Conservation (phyloP, 78 protist species). For the Reticulomyxa filosa region DNA sequence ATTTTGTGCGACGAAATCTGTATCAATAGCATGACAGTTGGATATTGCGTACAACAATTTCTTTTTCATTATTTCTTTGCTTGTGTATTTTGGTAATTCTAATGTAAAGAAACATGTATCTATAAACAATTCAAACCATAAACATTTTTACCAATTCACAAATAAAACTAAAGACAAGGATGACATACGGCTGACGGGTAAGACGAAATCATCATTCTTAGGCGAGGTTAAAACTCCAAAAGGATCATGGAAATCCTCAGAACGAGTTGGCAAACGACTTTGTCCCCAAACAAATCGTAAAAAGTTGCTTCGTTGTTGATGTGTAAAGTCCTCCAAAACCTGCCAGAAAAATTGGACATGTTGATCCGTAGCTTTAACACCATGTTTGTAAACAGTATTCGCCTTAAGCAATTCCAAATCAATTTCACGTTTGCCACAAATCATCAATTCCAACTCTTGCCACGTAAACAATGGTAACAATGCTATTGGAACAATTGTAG, state of each 20-base stretch:
- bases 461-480: neutral
- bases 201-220: too few relatives aligned
- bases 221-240: too few relatives aligned
- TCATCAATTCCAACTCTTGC: neutral
- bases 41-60: neutral
- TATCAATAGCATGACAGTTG: neutral
- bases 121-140: neutral
- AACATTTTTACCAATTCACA: neutral
- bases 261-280: neutral
- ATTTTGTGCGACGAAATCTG: too few relatives aligned
- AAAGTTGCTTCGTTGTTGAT: neutral
- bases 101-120: neutral
- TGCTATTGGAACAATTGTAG: neutral
- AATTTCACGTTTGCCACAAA: too few relatives aligned
- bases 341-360: constrained; percentile 5
- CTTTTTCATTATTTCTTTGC: neutral
- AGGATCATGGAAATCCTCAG: too few relatives aligned
- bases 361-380: neutral
- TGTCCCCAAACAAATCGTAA: neutral
- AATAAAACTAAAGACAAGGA: too few relatives aligned
- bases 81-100: neutral
- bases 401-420: neutral
- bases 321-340: neutral
- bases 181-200: too few relatives aligned
- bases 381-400: neutral